Conservation (phyloP, 2,329 filamentous ascomycete genomes). For the Gaeumannomyces sp. region DNA sequence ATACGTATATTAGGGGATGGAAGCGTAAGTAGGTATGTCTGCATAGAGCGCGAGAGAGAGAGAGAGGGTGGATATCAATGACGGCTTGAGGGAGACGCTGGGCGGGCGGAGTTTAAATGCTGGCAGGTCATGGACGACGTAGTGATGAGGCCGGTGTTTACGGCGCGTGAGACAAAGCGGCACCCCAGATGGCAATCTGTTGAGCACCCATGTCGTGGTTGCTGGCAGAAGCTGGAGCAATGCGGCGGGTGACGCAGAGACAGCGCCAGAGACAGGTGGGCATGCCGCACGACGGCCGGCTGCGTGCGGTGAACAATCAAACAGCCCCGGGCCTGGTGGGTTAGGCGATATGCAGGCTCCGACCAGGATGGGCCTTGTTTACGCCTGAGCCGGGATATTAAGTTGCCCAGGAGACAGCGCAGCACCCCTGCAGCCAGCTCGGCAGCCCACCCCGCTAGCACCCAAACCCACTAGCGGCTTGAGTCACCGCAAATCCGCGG, state of each 20-base stretch:
- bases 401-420: neutral
- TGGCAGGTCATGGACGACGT: neutral
- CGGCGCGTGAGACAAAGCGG: neutral
- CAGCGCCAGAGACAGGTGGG: too few relatives aligned
- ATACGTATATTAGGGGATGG: neutral
- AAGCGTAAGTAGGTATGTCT: neutral
- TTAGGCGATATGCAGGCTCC: neutral
- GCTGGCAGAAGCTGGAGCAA: conserved; percentile 3
- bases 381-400: neutral
- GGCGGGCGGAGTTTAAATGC: neutral
- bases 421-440: neutral
- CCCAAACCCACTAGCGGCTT: neutral
- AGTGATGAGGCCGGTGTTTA: neutral
- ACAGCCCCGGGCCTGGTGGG: neutral
- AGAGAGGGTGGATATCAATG: neutral
- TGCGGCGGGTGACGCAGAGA: neutral
- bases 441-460: neutral
- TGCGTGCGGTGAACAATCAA: neutral
- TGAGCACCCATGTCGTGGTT: neutral
- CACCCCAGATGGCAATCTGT: neutral
- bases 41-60: neutral
- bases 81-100: neutral
- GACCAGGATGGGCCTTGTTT: neutral
- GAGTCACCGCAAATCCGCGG: neutral
- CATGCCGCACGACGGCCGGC: neutral